phyloP scores from a whole-genome alignment of 192 early-diverging fungal species.

The Backusella australiensis region DNA sequence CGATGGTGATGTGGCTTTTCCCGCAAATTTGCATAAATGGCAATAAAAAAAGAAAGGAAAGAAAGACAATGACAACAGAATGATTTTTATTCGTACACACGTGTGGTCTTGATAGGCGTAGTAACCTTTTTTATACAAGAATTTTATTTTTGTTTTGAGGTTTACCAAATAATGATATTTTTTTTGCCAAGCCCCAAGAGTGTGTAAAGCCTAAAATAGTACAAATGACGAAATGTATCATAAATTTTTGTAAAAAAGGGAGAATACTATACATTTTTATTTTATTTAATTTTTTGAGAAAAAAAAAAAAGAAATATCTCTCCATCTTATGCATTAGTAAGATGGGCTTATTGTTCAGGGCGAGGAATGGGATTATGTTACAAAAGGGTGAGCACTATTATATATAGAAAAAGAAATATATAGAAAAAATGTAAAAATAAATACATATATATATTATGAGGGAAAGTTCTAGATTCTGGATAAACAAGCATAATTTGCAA shows the following conservation, averaged over 20 bases:
- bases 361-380: slow-evolving; percentile 3
- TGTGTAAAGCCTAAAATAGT: slow-evolving; percentile 1
- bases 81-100: not conserved
- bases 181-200: not conserved
- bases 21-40: not conserved
- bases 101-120: not conserved
- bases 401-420: not conserved
- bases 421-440: not conserved
- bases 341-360: slow-evolving; percentile 3
- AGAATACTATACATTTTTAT: slow-evolving; percentile 5
- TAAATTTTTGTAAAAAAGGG: not conserved
- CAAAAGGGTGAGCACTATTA: not conserved
- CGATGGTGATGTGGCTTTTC: not conserved
- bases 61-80: not conserved
- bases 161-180: not conserved
- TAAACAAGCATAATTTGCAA: not conserved
- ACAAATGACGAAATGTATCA: slow-evolving; percentile 3
- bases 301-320: not conserved
- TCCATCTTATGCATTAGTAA: not conserved
- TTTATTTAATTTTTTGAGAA: not conserved
- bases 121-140: not conserved
- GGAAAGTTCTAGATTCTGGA: slow-evolving; percentile 5
- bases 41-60: not conserved
- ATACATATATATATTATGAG: not conserved
- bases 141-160: not conserved